These are phyloP conservation scores for Amphirosellinia nigrospora DNA, from an alignment of 495 filamentous ascomycete species.

Conservation along the genomic window DNA sequence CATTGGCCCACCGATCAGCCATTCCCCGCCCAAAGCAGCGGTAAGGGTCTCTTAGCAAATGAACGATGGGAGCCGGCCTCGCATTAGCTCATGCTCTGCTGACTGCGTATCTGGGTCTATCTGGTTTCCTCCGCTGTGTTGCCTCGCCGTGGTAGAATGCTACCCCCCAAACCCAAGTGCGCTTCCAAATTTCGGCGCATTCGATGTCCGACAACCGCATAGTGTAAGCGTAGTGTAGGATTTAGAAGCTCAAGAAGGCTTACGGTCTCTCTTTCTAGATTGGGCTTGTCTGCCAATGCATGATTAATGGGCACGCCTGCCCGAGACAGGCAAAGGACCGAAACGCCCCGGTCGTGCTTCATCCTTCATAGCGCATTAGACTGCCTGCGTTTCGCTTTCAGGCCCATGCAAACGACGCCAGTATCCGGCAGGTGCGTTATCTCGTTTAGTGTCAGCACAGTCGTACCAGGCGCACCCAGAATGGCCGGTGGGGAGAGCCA, in stretches of 20 bases:
- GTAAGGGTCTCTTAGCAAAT: slow-evolving; percentile 1
- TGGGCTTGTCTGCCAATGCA: slow-evolving; percentile 8
- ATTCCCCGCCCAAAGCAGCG: neutral
- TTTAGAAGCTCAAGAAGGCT: slow-evolving; percentile 12
- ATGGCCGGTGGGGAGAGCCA: neutral
- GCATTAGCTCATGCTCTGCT: slow-evolving; percentile 19
- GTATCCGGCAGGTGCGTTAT: neutral
- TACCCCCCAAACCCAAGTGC: neutral
- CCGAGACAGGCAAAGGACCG: slow-evolving; percentile 3
- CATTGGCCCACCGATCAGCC: neutral
- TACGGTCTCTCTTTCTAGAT: slow-evolving; percentile 5
- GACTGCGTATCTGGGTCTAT: too few species aligned
- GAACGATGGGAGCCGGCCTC: neutral
- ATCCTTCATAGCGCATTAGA: slow-evolving; percentile 3
- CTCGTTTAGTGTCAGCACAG: neutral
- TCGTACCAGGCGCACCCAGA: neutral
- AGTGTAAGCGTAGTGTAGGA: slow-evolving; percentile 8
- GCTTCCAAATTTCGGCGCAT: slow-evolving; percentile 5
- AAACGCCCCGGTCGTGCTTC: slow-evolving; percentile 5
- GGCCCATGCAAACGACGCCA: neutral
- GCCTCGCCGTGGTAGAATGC: neutral
- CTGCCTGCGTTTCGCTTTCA: neutral
- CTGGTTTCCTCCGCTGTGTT: neutral
- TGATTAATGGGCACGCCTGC: neutral
- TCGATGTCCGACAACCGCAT: slow-evolving; percentile 4